phyloP scores from a whole-genome alignment of 352 stramenopile species.

The Phytophthora tubulina region DNA sequence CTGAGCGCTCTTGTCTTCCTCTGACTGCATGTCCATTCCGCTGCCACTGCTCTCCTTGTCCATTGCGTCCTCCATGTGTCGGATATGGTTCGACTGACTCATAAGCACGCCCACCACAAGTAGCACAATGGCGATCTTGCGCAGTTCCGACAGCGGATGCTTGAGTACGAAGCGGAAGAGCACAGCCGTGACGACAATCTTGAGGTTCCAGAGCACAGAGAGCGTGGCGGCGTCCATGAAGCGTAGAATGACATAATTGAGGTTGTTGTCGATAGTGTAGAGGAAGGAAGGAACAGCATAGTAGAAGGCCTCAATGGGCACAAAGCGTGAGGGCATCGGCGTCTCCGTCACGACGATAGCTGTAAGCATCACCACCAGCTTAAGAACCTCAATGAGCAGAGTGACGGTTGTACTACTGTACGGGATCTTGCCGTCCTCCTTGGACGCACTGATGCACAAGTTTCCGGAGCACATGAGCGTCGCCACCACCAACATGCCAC shows the following conservation, averaged over 20 bases:
- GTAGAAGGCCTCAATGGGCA: constrained; percentile 65
- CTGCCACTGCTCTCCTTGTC: constrained; percentile 15
- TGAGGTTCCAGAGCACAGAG: constrained; percentile 90
- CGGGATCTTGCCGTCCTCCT: constrained; percentile 73
- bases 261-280: constrained; percentile 91
- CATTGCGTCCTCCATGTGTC: constrained; percentile 43
- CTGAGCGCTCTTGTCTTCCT: constrained; percentile 38
- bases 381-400: constrained; percentile 88
- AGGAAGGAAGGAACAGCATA: constrained; percentile 88
- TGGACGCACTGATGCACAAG: constrained; percentile 88
- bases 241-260: constrained; percentile 89
- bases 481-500: constrained; percentile 71
- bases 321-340: constrained; percentile 51
- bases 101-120: constrained; percentile 83
- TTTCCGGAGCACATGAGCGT: constrained; percentile 84
- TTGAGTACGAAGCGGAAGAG: constrained; percentile 88
- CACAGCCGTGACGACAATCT: constrained; percentile 87
- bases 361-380: constrained; percentile 62
- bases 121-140: constrained; percentile 79
- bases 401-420: constrained; percentile 89
- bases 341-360: constrained; percentile 56
- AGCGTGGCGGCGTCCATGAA: constrained; percentile 89
- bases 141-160: constrained; percentile 71
- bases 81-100: constrained; percentile 79
- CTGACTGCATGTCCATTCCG: constrained; percentile 19